Conservation (phyloP, 129 eudicot genomes). For the Saposhnikovia divaricata region DNA sequence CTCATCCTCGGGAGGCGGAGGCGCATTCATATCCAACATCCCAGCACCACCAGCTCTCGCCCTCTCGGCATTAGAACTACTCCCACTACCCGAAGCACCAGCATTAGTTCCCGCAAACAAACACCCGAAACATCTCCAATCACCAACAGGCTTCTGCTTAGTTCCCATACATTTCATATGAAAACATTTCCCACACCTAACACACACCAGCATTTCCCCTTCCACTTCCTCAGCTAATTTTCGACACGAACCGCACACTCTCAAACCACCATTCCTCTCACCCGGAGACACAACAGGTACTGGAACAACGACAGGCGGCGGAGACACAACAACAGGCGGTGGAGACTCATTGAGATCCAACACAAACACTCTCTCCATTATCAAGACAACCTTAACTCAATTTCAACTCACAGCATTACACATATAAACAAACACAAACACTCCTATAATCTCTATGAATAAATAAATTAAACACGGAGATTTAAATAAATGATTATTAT, state of each 20-base stretch:
- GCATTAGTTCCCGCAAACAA: slow-evolving; percentile 19
- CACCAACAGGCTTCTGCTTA: slow-evolving; percentile 17
- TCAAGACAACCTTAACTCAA: neutral
- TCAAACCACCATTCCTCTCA: neutral
- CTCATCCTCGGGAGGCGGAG: slow-evolving; percentile 35
- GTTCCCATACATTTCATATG: slow-evolving; percentile 35
- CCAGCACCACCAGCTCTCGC: slow-evolving; percentile 19
- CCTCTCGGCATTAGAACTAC: slow-evolving; percentile 5
- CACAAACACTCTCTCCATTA: slow-evolving; percentile 16
- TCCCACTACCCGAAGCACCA: neutral
- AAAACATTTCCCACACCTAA: slow-evolving; percentile 36
- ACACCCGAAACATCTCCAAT: slow-evolving; percentile 43
- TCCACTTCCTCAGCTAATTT: slow-evolving; percentile 11
- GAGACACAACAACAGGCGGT: slow-evolving; percentile 15
- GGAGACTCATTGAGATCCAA: slow-evolving; percentile 35
- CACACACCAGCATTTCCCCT: slow-evolving; percentile 17
- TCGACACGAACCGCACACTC: slow-evolving; percentile 23
- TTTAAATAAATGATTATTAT: too few species aligned
- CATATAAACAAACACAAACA: neutral
- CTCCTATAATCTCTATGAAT: neutral
- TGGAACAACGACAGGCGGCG: slow-evolving; percentile 13
- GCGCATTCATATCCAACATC: slow-evolving; percentile 41
- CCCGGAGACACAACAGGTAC: neutral
- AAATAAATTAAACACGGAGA: neutral
- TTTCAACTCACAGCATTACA: slow-evolving; percentile 1